Base-by-base conservation (phyloP, 176 grass and related monocot species). In the Canna indica region DNA sequence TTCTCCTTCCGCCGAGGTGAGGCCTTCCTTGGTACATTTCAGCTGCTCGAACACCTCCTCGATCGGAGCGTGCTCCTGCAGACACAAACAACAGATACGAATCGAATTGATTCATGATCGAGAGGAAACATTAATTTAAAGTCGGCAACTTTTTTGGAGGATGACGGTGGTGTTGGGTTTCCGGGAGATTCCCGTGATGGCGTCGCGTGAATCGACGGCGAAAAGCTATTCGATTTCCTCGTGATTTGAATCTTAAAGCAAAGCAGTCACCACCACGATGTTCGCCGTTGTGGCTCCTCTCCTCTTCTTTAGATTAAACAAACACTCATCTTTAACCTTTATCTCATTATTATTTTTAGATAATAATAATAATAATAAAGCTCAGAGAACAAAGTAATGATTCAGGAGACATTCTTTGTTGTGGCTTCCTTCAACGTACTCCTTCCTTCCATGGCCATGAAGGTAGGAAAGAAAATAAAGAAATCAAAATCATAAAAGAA, bases 1-100 rank as follows among this genome's bases (percentile, higher is more conserved):
- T 69, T 76, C 0, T 1, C 75, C 89, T 72, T 93, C 84, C 36
- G 77, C 78, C 6, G 54, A 15, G 24, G 79, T 71, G 45, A 99
- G 84, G 29, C 94, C 94, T 31, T 73, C 25, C 47, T 0, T 66
- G 79, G 52, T 76, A 74, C 94, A 93, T 74, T 84, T 80, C 5
- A 99, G 78, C 22, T 73, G 72, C 73, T 93, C 73, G 68, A 99
- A 88, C 54, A 99, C 94, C 76, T 99, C 94, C 70, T 90, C 86
- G 20, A 99, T 54, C 17, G 94, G 90, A 65, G 93, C 87, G 61
- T 77, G 27, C 75, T 93, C 94, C 94, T 99, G 69, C 44, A 60
- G 90, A 26, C 45, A 77, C 17, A 30, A 66, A 17, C 18, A 4
- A 6, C 25, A 41, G 30, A 54, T 8, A 41, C 36, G 36, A 35